A percentile compares a stretch with the other conserved stretches of the same genome.
Conservation (phyloP, 352 stramenopile genomes). For the Phytophthora agathidicida region DNA sequence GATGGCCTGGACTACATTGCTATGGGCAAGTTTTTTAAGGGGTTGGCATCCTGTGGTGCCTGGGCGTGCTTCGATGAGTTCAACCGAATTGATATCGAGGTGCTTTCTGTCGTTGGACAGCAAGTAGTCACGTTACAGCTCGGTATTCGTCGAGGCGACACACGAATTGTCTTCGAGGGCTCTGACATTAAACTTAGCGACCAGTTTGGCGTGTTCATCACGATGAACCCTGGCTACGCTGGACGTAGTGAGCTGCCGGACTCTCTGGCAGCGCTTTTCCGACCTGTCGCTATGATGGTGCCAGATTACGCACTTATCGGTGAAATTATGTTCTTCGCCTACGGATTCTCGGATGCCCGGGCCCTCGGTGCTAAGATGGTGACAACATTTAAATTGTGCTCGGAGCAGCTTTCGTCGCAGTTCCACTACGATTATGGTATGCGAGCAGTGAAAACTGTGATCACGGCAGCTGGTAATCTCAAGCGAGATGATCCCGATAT, state of each 20-base stretch:
- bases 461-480: conserved; percentile 87
- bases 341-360: conserved; percentile 65
- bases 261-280: conserved; percentile 86
- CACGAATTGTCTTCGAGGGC: conserved; percentile 94
- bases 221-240: conserved; percentile 91
- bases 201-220: conserved; percentile 92
- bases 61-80: conserved; percentile 94
- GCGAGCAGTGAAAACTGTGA: conserved; percentile 90
- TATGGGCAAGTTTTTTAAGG: conserved; percentile 96
- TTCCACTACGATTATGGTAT: conserved; percentile 94
- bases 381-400: conserved; percentile 90
- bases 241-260: conserved; percentile 89
- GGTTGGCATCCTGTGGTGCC: conserved; percentile 92
- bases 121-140: conserved; percentile 94
- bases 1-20: conserved; percentile 94
- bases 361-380: conserved; percentile 82
- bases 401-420: conserved; percentile 89
- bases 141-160: conserved; percentile 80
- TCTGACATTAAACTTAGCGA: conserved; percentile 95
- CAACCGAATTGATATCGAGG: conserved; percentile 91
- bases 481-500: conserved; percentile 94
- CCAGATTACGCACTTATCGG: conserved; percentile 91
- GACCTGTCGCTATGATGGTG: conserved; percentile 92
- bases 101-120: conserved; percentile 87
- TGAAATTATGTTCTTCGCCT: conserved; percentile 93